Base-by-base conservation (phyloP, 257 asterid genomes). In the Rubia yunnanensis region DNA sequence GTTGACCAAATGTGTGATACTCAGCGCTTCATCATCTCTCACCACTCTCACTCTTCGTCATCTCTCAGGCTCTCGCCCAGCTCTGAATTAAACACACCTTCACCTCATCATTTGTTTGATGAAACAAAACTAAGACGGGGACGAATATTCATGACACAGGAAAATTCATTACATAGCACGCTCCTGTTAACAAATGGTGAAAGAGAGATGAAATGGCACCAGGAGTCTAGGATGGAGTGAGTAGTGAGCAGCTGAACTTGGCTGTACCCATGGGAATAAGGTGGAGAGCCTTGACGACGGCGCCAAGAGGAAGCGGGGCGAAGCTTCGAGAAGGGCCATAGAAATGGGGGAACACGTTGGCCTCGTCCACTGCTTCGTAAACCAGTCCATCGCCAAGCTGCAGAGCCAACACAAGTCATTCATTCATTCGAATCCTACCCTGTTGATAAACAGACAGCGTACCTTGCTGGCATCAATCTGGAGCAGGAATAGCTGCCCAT, bases 361-460 rank as follows among this genome's bases (percentile, higher is more conserved):
- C 31, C 30, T 82, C 84, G 1, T 82, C 95, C 57, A 77, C 81
- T 18, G 82, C 83, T 84, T 92, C 96, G 68, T 89, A 92, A 46
- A 85, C 70, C 82, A 87, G 76, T 52, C 96, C 98, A 57, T 82
- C 62, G 7, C 96, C 96, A 34, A 89, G 96, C 96, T 92, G 95
- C 23, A 48, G 5, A 3, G n/a, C n/a, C n/a, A 35, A 4, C 39
- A 35, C 39, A 35, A 35, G 9, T 35, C 39, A 35, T 35, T 3
- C 9, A 3, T 3, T 35, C 9, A 35, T 35, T 35, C 4, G 4
- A 3, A 35, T 35, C 9, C 4, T 35, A 3, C 6, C 9, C 67
- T 15, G 1, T 18, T 3, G 23, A 72, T 70, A 10, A 32, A 39
- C 11, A 7, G 46, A 3, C 7, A 39, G 13, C 1, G 4, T 48